Base-by-base conservation (phyloP, 225 moss, liverwort and hornwort species). In the Bryum argenteum region DNA sequence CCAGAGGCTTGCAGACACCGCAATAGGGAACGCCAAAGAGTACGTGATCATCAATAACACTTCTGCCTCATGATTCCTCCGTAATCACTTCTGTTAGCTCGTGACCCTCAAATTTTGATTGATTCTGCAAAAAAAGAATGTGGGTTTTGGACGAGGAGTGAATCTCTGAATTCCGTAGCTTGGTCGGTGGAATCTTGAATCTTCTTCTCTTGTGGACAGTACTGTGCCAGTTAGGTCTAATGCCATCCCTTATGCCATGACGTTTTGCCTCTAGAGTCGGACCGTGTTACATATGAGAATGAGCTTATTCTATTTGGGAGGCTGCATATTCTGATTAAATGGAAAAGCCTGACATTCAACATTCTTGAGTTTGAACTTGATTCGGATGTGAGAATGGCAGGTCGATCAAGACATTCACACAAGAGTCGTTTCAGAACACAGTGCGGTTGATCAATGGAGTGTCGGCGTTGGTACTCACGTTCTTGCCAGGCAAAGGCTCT, bases 401-500 rank as follows among this genome's bases (percentile, higher is more conserved):
- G 76, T 98, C 91, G 45, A 78, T 91, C 59, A 94, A 92, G 69
- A 87, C 92, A 18, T 82, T 98, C 53, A 85, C 83, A 10, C 92
- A 98, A 62, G 97, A 98, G 70, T 81, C 91, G 9, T 98, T 94
- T 75, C 90, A 92, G 80, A 91, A 82, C 45, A 63, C 86, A 4
- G 91, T 92, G 4, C 88, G 91, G 78, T 64, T 80, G 58, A 84
- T 98, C 72, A 91, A 98, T 90, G 97, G 94, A 43, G 69, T 98
- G 72, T 91, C 94, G 51, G 92, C 88, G 41, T 58, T 94, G 59
- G 57, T 92, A 17, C 88, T 98, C 65, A 83, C 89, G 17, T 87
- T 94, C 28, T 70, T 92, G 39, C 97, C 94, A 8, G 94, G 91
- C 15, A 88, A 81, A 45, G 79, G 77, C 13, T 75, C 57, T 20